Base-by-base conservation (phyloP, 805 yeast species). In the Candida parachauliodes region DNA sequence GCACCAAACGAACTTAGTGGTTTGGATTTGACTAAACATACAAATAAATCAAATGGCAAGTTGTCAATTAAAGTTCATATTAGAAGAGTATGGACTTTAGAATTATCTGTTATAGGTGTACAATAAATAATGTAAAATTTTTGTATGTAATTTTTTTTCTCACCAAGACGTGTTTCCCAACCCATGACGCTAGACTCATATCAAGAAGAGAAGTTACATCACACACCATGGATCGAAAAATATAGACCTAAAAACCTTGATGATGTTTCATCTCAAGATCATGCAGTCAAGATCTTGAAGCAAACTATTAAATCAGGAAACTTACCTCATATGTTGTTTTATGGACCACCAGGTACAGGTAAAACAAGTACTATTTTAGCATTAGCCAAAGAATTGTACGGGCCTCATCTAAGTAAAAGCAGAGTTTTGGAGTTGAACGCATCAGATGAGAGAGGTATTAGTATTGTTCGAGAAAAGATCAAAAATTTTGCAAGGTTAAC, bases 11-110 rank as follows among this genome's bases (percentile, higher is more conserved):
- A 32, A 17, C 8, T 30, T 11, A 57, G 54, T 28, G 29, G 50
- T 10, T 41, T 49, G 36, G 28, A 35, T 8, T 32, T 28, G 19
- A 18, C 2, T 2, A 15, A 21, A 2, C 19, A 18, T 11, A 12
- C 22, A 21, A 17, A 23, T 16, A 32, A 27, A 8, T 20, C 29
- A 4, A 26, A 30, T 11, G 28, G 35, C 4, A 39, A 39, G 28
- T 57, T 68, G 2, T 40, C 36, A 11, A 76, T 88, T 18, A 81
- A 77, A 50, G 79, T 89, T 12, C 97, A 93, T 54, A 79, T 87
- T 40, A 78, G 98, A 48, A 73, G 98, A 48, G 97, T 91, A 14
- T 93, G 98, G 98, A 93, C 98, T 2, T 70, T 93, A 47, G 98
- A 93, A 61, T 71, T 93, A 45, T 81, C 91, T 19, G 93, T 91